Percentiles rank a stretch among this genome's conserved stretches.
Conservation (phyloP, 2,329 filamentous ascomycete species). For the Trichoderma lentiforme region DNA sequence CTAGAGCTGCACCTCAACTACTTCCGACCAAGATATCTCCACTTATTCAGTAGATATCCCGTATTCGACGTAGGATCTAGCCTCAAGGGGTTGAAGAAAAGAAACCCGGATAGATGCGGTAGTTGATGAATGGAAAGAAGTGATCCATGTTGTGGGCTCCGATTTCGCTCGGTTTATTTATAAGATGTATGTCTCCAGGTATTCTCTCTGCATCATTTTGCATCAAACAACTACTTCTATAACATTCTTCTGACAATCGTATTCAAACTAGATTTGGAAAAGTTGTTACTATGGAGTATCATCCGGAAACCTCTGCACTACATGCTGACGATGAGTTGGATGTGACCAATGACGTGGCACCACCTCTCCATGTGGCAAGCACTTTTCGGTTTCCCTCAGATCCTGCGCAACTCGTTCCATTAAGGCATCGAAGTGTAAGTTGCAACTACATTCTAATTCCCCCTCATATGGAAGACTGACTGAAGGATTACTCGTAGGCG, state of each 20-base stretch:
- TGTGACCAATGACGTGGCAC: slow-evolving; percentile 54
- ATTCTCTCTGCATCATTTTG: background rate
- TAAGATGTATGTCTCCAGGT: background rate
- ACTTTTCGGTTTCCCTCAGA: slow-evolving; percentile 80
- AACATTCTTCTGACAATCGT: background rate
- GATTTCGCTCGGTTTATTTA: background rate
- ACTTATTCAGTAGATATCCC: background rate
- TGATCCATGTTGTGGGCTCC: background rate
- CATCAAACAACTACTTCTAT: no score
- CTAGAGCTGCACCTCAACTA: background rate
- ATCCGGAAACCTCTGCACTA: background rate
- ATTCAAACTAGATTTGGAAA: background rate
- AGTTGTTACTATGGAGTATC: background rate
- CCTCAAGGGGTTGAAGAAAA: background rate
- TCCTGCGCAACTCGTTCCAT: slow-evolving; percentile 58
- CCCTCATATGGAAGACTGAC: background rate
- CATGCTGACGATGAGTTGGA: background rate
- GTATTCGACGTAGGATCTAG: background rate
- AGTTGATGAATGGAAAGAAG: background rate
- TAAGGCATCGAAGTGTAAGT: slow-evolving; percentile 44
- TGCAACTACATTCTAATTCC: fast-evolving
- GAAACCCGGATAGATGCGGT: background rate
- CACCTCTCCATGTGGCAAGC: slow-evolving; percentile 84
- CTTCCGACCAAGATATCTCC: background rate
- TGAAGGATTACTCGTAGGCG: slow-evolving; percentile 27